Evolutionary conservation across 2,329 filamentous ascomycete genomes (phyloP), one percentile per base, ranked within the genome.

Genomic region (Simplicillium sp.): DNA sequence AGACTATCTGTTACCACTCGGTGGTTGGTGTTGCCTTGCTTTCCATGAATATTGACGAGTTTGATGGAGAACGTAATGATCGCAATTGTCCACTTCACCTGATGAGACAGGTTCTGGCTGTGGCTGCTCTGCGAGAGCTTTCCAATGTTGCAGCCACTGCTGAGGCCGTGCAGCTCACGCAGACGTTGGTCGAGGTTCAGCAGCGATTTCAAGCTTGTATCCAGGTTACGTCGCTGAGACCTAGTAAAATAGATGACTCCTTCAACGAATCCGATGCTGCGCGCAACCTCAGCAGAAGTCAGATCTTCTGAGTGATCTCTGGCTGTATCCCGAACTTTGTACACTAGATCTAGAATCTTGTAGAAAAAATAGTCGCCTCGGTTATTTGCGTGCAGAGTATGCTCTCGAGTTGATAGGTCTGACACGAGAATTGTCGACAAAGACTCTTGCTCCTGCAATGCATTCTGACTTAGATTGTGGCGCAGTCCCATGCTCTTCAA

Each of bases 401-500:
- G 53, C 36, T 42, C 50, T 44, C 28, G 50, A 7, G 75, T 47
- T 46, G 71, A 50, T 29, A 65, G 54, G 3, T 70, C 72, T 6
- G 67, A 70, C 2, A 86, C 75, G 20, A 98, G 70, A 2, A 96
- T 71, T 5, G 73, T 62, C 6, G 84, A 73, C 7, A 86, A 67
- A 1, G 85, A 83, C 20, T 75, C 70, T 59, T 98, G 92, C 40
- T 78, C 77, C 32, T 75, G 73, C 14, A 97, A 68, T 34, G 82
- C 70, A 54, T 85, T 79, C 12, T 79, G 80, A 48, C 84, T 80
- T 13, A 94, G 69, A 55, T 95, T 96, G 39, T 82, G 80, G 51
- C 82, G 83, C 51, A 98, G 77, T 4, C 92, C 92, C 90, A 98
- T 97, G 43, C 82, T 77, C 29, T 87, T 80, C 20, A 96, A 67